phyloP scores from a whole-genome alignment of 1,284 basidiomycete genomes.

The Phylloporus gajari region DNA sequence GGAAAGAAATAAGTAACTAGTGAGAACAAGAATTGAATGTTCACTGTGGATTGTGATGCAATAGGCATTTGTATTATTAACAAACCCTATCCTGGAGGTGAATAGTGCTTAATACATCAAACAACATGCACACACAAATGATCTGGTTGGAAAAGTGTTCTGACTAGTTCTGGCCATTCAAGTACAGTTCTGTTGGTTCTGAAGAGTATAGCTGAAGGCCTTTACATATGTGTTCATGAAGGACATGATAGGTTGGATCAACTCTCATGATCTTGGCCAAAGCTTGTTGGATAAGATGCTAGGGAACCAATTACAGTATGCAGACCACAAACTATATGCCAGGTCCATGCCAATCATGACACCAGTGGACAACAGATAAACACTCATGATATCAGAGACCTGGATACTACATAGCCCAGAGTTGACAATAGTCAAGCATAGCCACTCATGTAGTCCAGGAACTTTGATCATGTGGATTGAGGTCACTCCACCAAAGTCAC shows the following conservation, averaged over 20 bases:
- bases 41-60: conserved; percentile 99
- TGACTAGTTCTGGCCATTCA: conserved; percentile 98
- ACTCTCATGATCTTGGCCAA: conserved; percentile 99
- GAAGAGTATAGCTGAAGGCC: conserved; percentile 98
- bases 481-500: conserved; percentile 98
- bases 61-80: conserved; percentile 99
- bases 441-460: conserved; percentile 86
- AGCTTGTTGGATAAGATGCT: conserved; percentile 95
- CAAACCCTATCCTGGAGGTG: conserved; percentile 74
- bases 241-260: conserved; percentile 96
- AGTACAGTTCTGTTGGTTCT: conserved; percentile 98
- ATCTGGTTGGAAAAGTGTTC: conserved; percentile 99
- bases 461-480: conserved; percentile 99
- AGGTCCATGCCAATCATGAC: conserved; percentile 98
- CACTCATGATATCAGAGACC: conserved; percentile 96
- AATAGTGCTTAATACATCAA: conserved; percentile 8
- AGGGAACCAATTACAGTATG: conserved; percentile 99
- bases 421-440: background rate
- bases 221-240: conserved; percentile 98
- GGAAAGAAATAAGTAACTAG: conserved; percentile 9
- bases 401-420: conserved; percentile 41
- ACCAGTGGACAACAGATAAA: conserved; percentile 98
- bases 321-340: conserved; percentile 99
- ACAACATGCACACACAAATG: conserved; percentile 76
- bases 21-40: background rate